Conservation (phyloP, 2,329 filamentous ascomycete genomes). For the Cercospora citrullina region DNA sequence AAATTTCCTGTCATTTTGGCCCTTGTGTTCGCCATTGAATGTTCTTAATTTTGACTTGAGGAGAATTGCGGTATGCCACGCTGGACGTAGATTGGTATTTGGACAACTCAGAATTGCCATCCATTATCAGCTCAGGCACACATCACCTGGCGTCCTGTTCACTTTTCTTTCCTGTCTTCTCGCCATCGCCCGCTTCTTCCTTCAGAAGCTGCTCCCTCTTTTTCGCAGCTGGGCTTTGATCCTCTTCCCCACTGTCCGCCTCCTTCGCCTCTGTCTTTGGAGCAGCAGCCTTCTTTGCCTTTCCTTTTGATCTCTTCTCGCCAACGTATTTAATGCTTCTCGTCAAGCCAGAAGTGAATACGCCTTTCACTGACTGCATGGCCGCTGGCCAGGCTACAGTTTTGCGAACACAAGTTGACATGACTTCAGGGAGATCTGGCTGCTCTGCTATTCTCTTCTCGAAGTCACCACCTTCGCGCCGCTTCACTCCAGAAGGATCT, state of each 20-base stretch:
- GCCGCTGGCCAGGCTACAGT: slow-evolving; percentile 93
- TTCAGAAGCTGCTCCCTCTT: slow-evolving; percentile 8
- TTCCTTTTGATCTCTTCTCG: slow-evolving; percentile 66
- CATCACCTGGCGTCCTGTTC: background rate
- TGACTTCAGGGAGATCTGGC: slow-evolving; percentile 66
- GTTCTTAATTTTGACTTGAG: background rate
- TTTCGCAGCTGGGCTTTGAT: background rate
- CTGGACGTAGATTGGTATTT: background rate
- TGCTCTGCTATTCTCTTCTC: slow-evolving; percentile 81
- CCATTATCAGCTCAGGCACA: background rate
- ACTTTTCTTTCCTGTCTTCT: slow-evolving; percentile 4
- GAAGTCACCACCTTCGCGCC: slow-evolving; percentile 77
- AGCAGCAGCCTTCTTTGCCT: slow-evolving; percentile 29
- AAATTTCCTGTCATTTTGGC: background rate
- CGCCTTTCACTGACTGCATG: slow-evolving; percentile 79
- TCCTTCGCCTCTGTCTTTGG: background rate
- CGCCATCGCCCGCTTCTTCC: slow-evolving; percentile 5
- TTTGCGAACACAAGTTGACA: slow-evolving; percentile 75
- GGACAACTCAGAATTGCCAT: background rate
- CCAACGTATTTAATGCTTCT: slow-evolving; percentile 72
- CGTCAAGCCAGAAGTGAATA: slow-evolving; percentile 72
- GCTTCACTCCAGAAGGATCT: slow-evolving; percentile 64
- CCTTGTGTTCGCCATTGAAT: background rate
- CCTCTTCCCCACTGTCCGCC: background rate
- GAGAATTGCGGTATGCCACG: background rate